phyloP scores from a whole-genome alignment of 2,329 filamentous ascomycete species.

The Arachnomyces sp. region DNA sequence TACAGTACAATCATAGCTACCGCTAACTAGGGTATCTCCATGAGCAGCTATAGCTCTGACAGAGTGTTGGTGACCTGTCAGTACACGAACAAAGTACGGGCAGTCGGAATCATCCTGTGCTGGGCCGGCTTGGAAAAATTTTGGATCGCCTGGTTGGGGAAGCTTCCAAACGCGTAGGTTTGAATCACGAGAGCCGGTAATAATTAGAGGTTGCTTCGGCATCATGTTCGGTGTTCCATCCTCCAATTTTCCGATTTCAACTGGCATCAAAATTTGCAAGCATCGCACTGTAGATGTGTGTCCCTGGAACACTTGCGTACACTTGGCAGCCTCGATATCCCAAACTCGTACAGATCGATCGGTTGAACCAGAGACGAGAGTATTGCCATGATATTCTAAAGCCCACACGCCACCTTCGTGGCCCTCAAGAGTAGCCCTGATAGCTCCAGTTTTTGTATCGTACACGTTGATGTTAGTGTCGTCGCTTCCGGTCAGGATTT shows the following conservation, averaged over 20 bases:
- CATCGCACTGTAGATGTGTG: constrained; percentile 97
- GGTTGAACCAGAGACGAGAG: constrained; percentile 89
- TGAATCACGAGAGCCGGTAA: constrained; percentile 92
- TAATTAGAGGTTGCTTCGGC: constrained; percentile 91
- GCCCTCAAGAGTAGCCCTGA: constrained; percentile 76
- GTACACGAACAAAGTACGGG: constrained; percentile 84
- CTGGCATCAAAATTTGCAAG: constrained; percentile 85
- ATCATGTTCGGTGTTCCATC: constrained; percentile 76
- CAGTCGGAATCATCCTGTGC: constrained; percentile 69
- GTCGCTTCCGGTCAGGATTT: constrained; percentile 94
- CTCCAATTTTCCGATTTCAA: constrained; percentile 61
- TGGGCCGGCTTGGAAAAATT: constrained; percentile 71
- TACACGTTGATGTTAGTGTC: constrained; percentile 98
- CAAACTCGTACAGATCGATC: constrained; percentile 98
- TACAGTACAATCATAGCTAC: constrained; percentile 92
- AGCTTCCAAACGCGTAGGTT: constrained; percentile 91
- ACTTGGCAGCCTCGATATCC: constrained; percentile 90
- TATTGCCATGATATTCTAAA: constrained; percentile 90
- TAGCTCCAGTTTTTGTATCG: constrained; percentile 85
- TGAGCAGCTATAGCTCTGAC: constrained; percentile 93
- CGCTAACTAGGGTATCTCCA: constrained; percentile 91
- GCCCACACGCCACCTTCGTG: constrained; percentile 98
- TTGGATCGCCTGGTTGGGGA: constrained; percentile 67
- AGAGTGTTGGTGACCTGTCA: constrained; percentile 83
- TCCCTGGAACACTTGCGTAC: constrained; percentile 92